Evolutionary conservation across 2,329 filamentous ascomycete species (phyloP).

Genomic region (Trematosphaeria pertusa): DNA sequence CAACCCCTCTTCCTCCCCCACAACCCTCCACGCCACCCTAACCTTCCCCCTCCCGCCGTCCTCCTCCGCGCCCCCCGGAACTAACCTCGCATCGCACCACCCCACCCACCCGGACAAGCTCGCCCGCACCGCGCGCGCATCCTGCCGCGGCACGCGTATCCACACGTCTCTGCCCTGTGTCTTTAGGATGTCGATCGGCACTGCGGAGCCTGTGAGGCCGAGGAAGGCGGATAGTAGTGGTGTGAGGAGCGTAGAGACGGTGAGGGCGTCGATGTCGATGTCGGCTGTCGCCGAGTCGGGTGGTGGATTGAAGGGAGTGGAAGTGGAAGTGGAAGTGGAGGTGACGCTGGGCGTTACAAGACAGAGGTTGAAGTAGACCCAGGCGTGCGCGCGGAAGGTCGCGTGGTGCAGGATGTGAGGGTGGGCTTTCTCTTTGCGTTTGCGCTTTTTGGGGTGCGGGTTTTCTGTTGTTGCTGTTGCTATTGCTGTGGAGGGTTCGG

Average conservation of each 20-base stretch:
- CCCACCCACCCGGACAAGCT: constrained; percentile 37
- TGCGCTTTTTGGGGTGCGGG: constrained; percentile 22
- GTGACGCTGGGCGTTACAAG: constrained; percentile 33
- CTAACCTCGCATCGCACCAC: constrained; percentile 23
- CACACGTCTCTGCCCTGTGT: constrained; percentile 25
- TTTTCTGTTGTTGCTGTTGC: constrained; percentile 5
- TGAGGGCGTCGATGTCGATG: constrained; percentile 64
- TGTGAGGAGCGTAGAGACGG: constrained; percentile 68
- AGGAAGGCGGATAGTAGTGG: constrained; percentile 72
- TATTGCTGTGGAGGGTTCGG: constrained; percentile 9
- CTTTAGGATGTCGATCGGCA: constrained; percentile 74
- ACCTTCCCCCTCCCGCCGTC: constrained; percentile 18
- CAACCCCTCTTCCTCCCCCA: constrained; percentile 18
- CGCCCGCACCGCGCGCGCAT: constrained; percentile 32
- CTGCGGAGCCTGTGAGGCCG: constrained; percentile 70
- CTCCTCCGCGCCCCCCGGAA: constrained; percentile 21
- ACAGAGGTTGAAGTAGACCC: constrained; percentile 52
- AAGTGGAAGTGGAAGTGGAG: constrained; percentile 5
- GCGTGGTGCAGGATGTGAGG: constrained; percentile 38
- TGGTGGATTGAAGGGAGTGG: neutral
- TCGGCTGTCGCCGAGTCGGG: constrained; percentile 1
- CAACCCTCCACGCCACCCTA: constrained; percentile 38
- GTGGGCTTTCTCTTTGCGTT: constrained; percentile 19
- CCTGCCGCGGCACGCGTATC: constrained; percentile 34
- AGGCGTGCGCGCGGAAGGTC: constrained; percentile 49